Base-by-base conservation (phyloP, 163 green algal genomes). In the Trebouxiophyceae sp. region DNA sequence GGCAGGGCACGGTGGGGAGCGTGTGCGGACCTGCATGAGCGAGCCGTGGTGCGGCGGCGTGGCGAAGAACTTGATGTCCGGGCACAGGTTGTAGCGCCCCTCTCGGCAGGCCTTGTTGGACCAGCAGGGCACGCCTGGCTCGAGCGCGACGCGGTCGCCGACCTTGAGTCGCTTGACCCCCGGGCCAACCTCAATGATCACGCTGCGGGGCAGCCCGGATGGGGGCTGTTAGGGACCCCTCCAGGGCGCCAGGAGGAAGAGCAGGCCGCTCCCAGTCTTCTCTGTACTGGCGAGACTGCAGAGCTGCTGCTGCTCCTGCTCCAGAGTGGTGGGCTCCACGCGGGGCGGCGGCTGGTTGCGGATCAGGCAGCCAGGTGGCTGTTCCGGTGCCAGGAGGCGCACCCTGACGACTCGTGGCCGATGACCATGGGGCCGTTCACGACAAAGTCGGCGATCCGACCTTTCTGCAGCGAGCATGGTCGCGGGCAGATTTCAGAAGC, bases 41-140 rank as follows among this genome's bases (percentile, higher is more conserved):
- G 68, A 83, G 26, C 84, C 84, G 27, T 89, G 78, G 2, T 80
- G 60, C 20, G 84, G 84, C 8, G 84, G 84, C 2, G 84, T 90
- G 20, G 84, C 84, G 65, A 87, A 88, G 63, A 90, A 90, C 26
- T 71, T 63, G 62, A 90, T 86, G 61, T 79, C 74, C n/a, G 75
- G 76, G 33, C 78, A 81, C 32, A 90, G 62, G 64, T 90, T 90
- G 76, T 90, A 90, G 2, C 77, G 68, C 20, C 81, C 80, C 32
- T 74, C 60, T 66, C 73, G 72, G 69, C 67, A 76, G 6, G 50
- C 29, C 3, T 56, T 66, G 67, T 83, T 81, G 30, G 50, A 50
- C 67, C 73, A 79, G 71, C 83, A 88, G 28, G 80, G 77, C 2
- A 86, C 57, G 1, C 83, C 82, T 8, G 83, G 83, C 67, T 90